phyloP scores from a whole-genome alignment of 768 basidiomycete genomes.

The Neoboletus subvelutipes region DNA sequence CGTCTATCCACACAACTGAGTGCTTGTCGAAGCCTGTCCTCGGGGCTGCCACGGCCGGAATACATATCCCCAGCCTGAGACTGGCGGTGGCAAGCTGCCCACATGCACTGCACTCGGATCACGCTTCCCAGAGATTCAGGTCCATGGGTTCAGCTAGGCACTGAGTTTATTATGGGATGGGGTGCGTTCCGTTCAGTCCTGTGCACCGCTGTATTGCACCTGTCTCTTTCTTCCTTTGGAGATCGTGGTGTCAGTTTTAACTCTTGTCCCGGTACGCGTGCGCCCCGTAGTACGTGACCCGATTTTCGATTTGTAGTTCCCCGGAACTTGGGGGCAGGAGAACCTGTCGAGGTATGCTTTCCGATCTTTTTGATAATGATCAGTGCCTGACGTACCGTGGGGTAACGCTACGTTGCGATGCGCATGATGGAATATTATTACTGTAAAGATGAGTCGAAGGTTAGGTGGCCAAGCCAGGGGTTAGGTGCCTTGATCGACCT shows the following conservation, averaged over 20 bases:
- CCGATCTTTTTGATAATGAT: background rate
- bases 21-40: background rate
- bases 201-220: no score
- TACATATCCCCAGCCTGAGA: no score
- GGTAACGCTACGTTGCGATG: background rate
- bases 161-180: no score
- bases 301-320: background rate
- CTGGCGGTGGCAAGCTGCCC: background rate
- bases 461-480: background rate
- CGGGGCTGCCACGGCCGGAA: no score
- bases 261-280: background rate
- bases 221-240: background rate
- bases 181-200: no score
- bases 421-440: background rate
- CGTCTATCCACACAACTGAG: background rate
- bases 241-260: background rate
- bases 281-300: no score
- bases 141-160: background rate
- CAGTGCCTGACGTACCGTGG: conserved; percentile 6
- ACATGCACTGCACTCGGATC: background rate
- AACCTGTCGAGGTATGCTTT: background rate
- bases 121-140: no score
- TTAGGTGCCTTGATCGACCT: conserved; percentile 11
- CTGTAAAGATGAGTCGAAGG: background rate
- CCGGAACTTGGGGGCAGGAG: background rate